phyloP scores from a whole-genome alignment of 192 early-diverging fungal genomes.

The Umbelopsis ramanniana region DNA sequence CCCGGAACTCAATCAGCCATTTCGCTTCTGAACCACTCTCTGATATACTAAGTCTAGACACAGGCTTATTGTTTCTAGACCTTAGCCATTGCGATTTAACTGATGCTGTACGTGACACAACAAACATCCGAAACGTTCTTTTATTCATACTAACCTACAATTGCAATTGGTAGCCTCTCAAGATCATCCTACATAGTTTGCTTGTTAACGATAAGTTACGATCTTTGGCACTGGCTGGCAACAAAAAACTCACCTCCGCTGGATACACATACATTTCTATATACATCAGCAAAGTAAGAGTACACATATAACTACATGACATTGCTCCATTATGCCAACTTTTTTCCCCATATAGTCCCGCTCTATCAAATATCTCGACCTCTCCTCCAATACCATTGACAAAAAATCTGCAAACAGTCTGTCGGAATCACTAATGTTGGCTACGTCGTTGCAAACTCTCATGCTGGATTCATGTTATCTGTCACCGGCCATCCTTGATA shows the following conservation, averaged over 20 bases:
- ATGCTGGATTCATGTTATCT: slow-evolving; percentile 24
- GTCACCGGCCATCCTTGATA: slow-evolving; percentile 1
- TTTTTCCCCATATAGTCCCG: slow-evolving; percentile 50
- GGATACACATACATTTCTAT: slow-evolving; percentile 78
- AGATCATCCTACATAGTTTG: slow-evolving; percentile 73
- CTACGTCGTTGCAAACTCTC: slow-evolving; percentile 17
- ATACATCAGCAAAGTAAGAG: slow-evolving; percentile 66
- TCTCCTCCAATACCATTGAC: slow-evolving; percentile 73
- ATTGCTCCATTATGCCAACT: not conserved
- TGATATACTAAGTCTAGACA: slow-evolving; percentile 76
- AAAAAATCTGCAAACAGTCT: slow-evolving; percentile 52
- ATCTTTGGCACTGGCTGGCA: slow-evolving; percentile 70
- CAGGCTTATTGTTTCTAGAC: slow-evolving; percentile 69
- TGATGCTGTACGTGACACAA: slow-evolving; percentile 57
- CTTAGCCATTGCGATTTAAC: slow-evolving; percentile 74
- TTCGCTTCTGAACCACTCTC: slow-evolving; percentile 68
- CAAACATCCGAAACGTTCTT: not conserved
- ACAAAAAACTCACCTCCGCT: slow-evolving; percentile 67
- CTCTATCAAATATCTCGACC: slow-evolving; percentile 65
- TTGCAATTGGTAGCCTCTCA: slow-evolving; percentile 48
- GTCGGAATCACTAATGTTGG: not conserved
- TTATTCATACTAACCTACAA: not conserved
- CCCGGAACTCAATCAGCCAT: slow-evolving; percentile 51
- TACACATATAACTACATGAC: not conserved
- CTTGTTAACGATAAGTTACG: slow-evolving; percentile 68